Evolutionary conservation across 768 basidiomycete genomes (phyloP).

Genomic region (Pleurotus giganteus): DNA sequence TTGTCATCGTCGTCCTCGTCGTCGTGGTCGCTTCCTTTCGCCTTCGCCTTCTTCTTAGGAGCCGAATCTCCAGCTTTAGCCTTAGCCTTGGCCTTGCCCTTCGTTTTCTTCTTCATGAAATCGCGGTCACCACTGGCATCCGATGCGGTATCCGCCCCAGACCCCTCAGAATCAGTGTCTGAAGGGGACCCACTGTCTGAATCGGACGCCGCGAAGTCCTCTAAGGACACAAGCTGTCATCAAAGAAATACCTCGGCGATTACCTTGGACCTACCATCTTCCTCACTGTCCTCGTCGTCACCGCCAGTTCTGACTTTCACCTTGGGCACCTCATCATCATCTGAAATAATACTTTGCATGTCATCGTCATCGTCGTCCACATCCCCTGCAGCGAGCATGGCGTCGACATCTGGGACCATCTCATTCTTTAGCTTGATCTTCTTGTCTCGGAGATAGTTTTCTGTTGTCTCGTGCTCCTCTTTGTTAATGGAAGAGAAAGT

Average conservation of each 20-base stretch:
- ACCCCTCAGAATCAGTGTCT: slow-evolving; percentile 63
- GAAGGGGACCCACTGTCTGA: slow-evolving; percentile 90
- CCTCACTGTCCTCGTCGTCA: slow-evolving; percentile 78
- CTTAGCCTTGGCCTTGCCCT: slow-evolving; percentile 35
- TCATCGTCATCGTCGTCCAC: slow-evolving; percentile 76
- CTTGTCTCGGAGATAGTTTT: slow-evolving; percentile 84
- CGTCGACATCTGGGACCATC: slow-evolving; percentile 85
- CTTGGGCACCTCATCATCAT: slow-evolving; percentile 62
- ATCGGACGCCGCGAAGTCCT: slow-evolving; percentile 87
- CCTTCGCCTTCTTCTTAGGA: slow-evolving; percentile 44
- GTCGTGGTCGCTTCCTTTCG: slow-evolving; percentile 30
- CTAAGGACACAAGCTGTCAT: slow-evolving; percentile 4
- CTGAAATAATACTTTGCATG: slow-evolving; percentile 78
- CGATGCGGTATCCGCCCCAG: slow-evolving; percentile 76
- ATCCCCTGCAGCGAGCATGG: slow-evolving; percentile 62
- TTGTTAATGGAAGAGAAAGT: slow-evolving; percentile 94
- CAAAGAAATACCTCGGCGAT: neutral
- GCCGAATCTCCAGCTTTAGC: slow-evolving; percentile 25
- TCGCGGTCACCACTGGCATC: slow-evolving; percentile 82
- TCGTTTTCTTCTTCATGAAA: slow-evolving; percentile 45
- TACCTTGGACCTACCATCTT: slow-evolving; percentile 49
- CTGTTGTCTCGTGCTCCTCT: slow-evolving; percentile 88
- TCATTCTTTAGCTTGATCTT: slow-evolving; percentile 95
- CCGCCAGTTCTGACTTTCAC: slow-evolving; percentile 47
- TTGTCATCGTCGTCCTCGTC: slow-evolving; percentile 35